A percentile compares a stretch with the other conserved stretches of the same genome.
Evolutionary conservation across 2,329 filamentous ascomycete species (phyloP).

Genomic region (Byssochlamys sp.): DNA sequence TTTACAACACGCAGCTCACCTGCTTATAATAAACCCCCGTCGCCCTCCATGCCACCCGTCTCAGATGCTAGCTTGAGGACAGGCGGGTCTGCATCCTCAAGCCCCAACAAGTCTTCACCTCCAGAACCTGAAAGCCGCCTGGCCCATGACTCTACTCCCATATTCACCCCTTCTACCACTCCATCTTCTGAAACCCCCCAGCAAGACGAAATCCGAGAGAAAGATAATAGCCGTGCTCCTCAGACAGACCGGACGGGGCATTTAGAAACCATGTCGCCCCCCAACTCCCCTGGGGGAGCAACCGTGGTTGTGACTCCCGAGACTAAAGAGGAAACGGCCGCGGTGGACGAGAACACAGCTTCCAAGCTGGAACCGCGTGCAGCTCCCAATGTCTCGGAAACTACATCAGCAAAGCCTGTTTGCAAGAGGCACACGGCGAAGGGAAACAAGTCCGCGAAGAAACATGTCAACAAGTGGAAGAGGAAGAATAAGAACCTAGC

Average conservation of each 20-base stretch:
- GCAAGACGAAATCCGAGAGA: conserved; percentile 7
- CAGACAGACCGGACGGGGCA: neutral
- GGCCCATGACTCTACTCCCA: conserved; percentile 12
- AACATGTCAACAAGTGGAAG: conserved; percentile 8
- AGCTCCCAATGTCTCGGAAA: conserved; percentile 15
- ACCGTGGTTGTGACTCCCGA: conserved; percentile 12
- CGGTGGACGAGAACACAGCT: conserved; percentile 16
- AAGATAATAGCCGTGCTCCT: neutral
- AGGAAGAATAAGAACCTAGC: conserved; percentile 15
- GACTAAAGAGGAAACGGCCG: conserved; percentile 23
- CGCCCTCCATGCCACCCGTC: neutral
- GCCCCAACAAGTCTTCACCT: conserved; percentile 2
- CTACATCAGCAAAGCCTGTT: conserved; percentile 14
- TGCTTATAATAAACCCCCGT: neutral
- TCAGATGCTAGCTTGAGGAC: neutral
- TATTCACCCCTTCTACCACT: conserved; percentile 13
- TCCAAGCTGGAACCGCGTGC: conserved; percentile 16
- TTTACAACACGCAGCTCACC: neutral
- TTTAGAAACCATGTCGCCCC: conserved; percentile 16
- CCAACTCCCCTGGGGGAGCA: conserved; percentile 13
- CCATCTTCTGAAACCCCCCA: conserved; percentile 16
- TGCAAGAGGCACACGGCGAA: conserved; percentile 24
- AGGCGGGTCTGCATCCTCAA: conserved; percentile 1
- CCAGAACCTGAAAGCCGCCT: conserved; percentile 10
- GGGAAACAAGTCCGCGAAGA: conserved; percentile 10